Conservation (phyloP, 1,284 basidiomycete genomes). For the Xanthoconium separans region DNA sequence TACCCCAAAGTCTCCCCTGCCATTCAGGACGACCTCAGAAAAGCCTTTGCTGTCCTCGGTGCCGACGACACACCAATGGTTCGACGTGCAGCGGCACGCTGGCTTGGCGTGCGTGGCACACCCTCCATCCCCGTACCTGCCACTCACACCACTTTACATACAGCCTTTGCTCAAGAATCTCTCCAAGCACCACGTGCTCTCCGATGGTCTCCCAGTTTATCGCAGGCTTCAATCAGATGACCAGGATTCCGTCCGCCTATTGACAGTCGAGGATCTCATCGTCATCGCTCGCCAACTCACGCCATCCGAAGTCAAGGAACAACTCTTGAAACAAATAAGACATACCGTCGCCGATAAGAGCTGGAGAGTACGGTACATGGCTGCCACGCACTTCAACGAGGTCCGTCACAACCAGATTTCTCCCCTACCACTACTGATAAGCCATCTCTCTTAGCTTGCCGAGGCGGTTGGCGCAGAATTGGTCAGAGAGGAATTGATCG, state of each 20-base stretch:
- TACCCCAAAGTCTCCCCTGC: constrained; percentile 77
- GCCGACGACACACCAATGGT: constrained; percentile 99
- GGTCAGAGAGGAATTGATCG: constrained; percentile 92
- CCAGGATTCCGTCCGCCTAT: constrained; percentile 95
- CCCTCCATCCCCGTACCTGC: background rate
- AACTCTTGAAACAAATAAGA: constrained; percentile 86
- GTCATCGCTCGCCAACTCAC: constrained; percentile 85
- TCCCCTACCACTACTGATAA: constrained; percentile 2
- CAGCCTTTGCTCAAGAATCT: constrained; percentile 80
- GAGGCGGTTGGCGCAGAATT: constrained; percentile 90
- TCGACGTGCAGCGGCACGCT: constrained; percentile 93
- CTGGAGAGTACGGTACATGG: constrained; percentile 99
- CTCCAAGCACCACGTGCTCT: constrained; percentile 76
- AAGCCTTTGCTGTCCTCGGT: constrained; percentile 81
- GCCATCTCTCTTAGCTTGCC: constrained; percentile 60
- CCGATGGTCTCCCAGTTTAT: constrained; percentile 92
- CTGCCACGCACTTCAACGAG: constrained; percentile 97
- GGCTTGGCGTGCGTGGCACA: constrained; percentile 77
- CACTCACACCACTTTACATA: constrained; percentile 7
- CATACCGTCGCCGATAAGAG: constrained; percentile 92
- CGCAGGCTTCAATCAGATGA: constrained; percentile 94
- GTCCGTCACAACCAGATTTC: constrained; percentile 38
- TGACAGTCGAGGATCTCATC: constrained; percentile 97
- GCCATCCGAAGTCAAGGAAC: constrained; percentile 87
- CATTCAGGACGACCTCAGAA: constrained; percentile 88